Base-by-base conservation (phyloP, 441 rosid species). In the Pelargonium cotyledonis region DNA sequence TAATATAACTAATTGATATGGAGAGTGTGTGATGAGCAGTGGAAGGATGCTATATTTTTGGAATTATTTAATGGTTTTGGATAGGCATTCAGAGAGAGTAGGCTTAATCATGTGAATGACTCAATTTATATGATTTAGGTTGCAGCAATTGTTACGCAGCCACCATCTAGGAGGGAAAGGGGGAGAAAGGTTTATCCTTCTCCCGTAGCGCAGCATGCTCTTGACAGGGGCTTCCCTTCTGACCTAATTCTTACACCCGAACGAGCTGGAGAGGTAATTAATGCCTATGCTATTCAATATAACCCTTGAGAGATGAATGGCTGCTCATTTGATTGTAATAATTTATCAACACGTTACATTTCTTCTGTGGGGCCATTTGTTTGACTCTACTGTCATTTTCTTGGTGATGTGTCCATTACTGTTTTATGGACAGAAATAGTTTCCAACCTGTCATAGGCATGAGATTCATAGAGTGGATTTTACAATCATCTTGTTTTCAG, bases 141-240 rank as follows among this genome's bases (percentile, higher is more conserved):
- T 77, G 94, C 94, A 67, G 97, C 96, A 55, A 83, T 94, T 68
- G 94, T 94, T 47, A 94, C 96, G 35, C 99, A 91, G 70, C 96
- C 96, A 11, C 94, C 99, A 2, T 62, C 96, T 29, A 83, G 89
- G 69, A 86, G 91, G 76, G 95, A 82, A 58, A 82, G 98, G 44
- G 92, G 98, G n/a, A 89, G 78, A 80, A 91, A 81, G 80, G 76
- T 87, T 57, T 72, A 84, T 87, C 96, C 94, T 65, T 91, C 94
- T 4, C 94, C 87, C 0, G 92, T 91, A 71, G 97, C 97, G 3
- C 86, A 87, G 78, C 79, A 82, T 73, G 97, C 97, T 65, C 82
- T 89, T 10, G 89, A 91, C n/a, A 87, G 84, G 77, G 95, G 95
- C 73, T 89, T 94, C 76, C 76, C 89, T 35, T 77, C 86, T 67